phyloP scores from a whole-genome alignment of 140 eudicot species.

The Ambrosia hybrid region DNA sequence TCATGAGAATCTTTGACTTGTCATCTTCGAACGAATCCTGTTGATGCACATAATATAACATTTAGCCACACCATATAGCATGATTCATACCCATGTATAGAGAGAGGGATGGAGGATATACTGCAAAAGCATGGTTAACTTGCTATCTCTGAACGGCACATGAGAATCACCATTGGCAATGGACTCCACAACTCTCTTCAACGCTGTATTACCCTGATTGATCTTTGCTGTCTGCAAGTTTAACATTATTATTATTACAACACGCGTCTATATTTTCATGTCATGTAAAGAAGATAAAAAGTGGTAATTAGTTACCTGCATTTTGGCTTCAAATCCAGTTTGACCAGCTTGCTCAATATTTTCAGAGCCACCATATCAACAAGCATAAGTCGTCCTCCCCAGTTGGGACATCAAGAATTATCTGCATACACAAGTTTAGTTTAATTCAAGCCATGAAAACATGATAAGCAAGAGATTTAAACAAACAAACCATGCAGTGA shows the following conservation, averaged over 20 bases:
- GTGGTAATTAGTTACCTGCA: constrained; percentile 59
- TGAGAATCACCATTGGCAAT: constrained; percentile 98
- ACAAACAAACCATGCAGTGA: constrained; percentile 91
- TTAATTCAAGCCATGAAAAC: too few relatives aligned
- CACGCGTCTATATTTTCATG: neutral
- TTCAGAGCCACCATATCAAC: constrained; percentile 99
- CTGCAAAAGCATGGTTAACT: constrained; percentile 97
- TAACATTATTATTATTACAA: neutral
- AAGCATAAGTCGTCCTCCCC: constrained; percentile 95
- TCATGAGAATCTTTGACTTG: constrained; percentile 92
- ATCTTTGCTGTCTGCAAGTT: constrained; percentile 83
- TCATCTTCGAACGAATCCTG: constrained; percentile 97
- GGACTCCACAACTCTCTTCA: constrained; percentile 95
- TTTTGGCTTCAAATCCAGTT: constrained; percentile 86
- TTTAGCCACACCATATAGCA: neutral
- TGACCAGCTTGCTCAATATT: constrained; percentile 98
- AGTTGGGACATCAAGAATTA: constrained; percentile 89
- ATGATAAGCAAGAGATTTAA: too few relatives aligned
- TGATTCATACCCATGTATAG: too few relatives aligned
- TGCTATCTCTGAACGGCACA: constrained; percentile 97
- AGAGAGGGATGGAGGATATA: constrained; percentile 8
- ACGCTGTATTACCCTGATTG: constrained; percentile 91
- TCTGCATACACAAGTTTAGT: constrained; percentile 37
- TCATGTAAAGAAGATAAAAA: neutral
- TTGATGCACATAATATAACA: neutral